These are phyloP conservation scores for Corymbia citriodora DNA, from an alignment of 441 rosid genomes.

Conservation along the genomic window DNA sequence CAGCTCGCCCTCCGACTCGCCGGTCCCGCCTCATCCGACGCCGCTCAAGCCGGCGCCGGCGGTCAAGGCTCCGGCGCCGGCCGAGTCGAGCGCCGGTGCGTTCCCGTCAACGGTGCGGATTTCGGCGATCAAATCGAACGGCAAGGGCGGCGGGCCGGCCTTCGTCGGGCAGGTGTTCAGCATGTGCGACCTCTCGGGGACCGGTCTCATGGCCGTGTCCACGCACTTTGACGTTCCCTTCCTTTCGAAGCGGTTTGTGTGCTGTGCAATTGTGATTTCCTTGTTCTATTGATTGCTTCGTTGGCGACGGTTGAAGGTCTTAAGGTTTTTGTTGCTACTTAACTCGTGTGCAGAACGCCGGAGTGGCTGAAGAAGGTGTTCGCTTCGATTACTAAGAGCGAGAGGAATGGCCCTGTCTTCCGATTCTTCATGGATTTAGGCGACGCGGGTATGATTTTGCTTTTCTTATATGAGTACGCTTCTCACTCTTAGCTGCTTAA, in stretches of 20 bases:
- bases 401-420: constrained; percentile 87
- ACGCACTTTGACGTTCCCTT: constrained; percentile 85
- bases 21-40: constrained; percentile 29
- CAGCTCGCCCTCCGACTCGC: constrained; percentile 17
- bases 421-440: constrained; percentile 95
- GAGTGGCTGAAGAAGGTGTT: constrained; percentile 93
- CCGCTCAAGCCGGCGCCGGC: constrained; percentile 38
- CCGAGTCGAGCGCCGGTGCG: constrained; percentile 39
- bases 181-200: constrained; percentile 96
- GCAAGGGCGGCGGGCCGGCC: constrained; percentile 79
- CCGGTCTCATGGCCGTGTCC: constrained; percentile 93
- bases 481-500: not conserved
- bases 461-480: not conserved
- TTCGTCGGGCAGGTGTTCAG: constrained; percentile 95
- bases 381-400: constrained; percentile 67
- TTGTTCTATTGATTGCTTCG: not conserved
- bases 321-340: not conserved
- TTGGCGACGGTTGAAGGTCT: not conserved
- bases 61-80: constrained; percentile 52
- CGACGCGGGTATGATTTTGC: constrained; percentile 67
- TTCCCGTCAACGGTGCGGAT: constrained; percentile 83
- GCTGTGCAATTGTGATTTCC: not conserved
- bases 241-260: constrained; percentile 59
- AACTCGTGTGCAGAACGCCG: constrained; percentile 48
- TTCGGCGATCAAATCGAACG: constrained; percentile 54